Evolutionary conservation across 1,139 yeast species (phyloP).

Genomic region (Meyerozyma elateridarum): DNA sequence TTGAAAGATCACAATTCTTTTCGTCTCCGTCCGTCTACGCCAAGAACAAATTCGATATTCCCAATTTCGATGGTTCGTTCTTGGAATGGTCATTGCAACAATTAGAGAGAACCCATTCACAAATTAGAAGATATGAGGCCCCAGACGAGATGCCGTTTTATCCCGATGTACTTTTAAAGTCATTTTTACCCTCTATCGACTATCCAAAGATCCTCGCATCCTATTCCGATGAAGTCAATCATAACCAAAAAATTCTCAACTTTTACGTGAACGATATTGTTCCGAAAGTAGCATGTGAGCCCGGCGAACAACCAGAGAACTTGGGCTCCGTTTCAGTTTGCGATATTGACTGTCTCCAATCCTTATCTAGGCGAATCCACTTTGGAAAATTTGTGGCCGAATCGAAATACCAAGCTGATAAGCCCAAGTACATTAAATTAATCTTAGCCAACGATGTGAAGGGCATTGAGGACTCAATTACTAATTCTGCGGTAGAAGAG

Average conservation of each 20-base stretch:
- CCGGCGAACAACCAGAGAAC: conserved; percentile 80
- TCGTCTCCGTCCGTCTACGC: conserved; percentile 73
- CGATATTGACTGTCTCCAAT: conserved; percentile 84
- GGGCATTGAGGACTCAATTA: conserved; percentile 77
- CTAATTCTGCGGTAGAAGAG: conserved; percentile 82
- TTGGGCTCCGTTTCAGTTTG: conserved; percentile 80
- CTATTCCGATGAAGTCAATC: conserved; percentile 70
- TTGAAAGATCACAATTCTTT: conserved; percentile 87
- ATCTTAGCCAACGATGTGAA: conserved; percentile 61
- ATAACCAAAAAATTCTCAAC: conserved; percentile 62
- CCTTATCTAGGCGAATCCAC: conserved; percentile 90
- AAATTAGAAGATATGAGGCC: conserved; percentile 84
- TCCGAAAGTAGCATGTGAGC: conserved; percentile 63
- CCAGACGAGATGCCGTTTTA: conserved; percentile 95
- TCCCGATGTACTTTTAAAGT: conserved; percentile 58
- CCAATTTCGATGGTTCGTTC: conserved; percentile 73
- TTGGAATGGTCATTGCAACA: conserved; percentile 81
- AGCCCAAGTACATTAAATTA: conserved; percentile 55
- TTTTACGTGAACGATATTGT: conserved; percentile 69
- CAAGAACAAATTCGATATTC: conserved; percentile 52
- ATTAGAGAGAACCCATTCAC: conserved; percentile 75
- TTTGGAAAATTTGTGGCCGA: conserved; percentile 98
- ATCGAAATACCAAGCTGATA: conserved; percentile 74
- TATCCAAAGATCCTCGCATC: conserved; percentile 77
- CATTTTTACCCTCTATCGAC: conserved; percentile 73